Conservation (phyloP, 2,329 filamentous ascomycete species). For the Ceratocystis ficicola region DNA sequence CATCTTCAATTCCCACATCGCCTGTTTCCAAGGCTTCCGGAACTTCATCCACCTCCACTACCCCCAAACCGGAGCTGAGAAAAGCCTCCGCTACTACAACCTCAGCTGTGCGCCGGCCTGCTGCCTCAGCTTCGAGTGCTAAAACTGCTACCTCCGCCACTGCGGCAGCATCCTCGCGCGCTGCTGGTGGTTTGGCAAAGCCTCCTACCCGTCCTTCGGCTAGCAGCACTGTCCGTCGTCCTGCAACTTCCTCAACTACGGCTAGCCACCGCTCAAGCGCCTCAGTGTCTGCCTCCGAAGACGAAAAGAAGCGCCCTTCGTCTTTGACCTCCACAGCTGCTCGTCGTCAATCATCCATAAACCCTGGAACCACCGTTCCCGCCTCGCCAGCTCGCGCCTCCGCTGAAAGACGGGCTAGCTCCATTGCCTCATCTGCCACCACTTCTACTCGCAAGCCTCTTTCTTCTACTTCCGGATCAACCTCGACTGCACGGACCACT, state of each 20-base stretch:
- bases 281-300: conserved; percentile 39
- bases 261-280: conserved; percentile 37
- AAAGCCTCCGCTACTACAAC: conserved; percentile 29
- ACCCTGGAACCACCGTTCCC: conserved; percentile 26
- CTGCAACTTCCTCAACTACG: conserved; percentile 30
- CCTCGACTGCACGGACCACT: conserved; percentile 3
- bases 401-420: conserved; percentile 26
- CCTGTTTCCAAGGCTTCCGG: conserved; percentile 29
- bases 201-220: conserved; percentile 38
- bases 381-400: conserved; percentile 29
- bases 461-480: conserved; percentile 15
- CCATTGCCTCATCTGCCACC: conserved; percentile 32
- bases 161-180: conserved; percentile 24
- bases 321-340: conserved; percentile 27
- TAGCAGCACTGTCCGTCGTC: conserved; percentile 29
- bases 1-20: conserved; percentile 27
- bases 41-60: conserved; percentile 21
- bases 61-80: conserved; percentile 29
- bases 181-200: conserved; percentile 36
- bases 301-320: conserved; percentile 34
- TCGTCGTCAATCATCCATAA: conserved; percentile 29
- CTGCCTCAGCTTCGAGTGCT: conserved; percentile 27
- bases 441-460: conserved; percentile 18
- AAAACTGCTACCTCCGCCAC: conserved; percentile 27
- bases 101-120: conserved; percentile 29